Percentiles rank a stretch among this genome's conserved stretches.
phyloP scores from a whole-genome alignment of 139 green algal genomes.

The Asterochloris erici region DNA sequence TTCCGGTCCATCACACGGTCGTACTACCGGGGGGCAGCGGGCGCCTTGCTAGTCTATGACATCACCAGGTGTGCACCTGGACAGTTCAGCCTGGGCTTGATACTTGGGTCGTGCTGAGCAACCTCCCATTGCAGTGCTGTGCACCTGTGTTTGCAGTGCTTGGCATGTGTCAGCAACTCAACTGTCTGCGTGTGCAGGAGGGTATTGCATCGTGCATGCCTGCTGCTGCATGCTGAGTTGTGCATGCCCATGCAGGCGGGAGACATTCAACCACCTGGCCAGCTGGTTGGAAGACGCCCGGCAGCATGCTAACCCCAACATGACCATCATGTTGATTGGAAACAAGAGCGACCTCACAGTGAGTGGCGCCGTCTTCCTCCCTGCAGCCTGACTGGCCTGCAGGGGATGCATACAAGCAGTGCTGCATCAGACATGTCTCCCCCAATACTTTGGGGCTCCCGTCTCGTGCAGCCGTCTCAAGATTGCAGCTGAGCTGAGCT shows the following conservation, averaged over 20 bases:
- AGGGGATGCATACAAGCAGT: no score
- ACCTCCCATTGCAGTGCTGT: not conserved
- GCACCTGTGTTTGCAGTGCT: not conserved
- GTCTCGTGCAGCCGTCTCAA: no score
- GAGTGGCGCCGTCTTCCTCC: conserved; percentile 17
- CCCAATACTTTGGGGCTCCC: no score
- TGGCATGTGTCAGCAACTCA: not conserved
- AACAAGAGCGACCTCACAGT: conserved; percentile 97
- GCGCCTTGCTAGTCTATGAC: conserved; percentile 98
- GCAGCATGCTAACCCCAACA: conserved; percentile 99
- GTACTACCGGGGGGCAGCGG: conserved; percentile 99
- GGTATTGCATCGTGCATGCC: not conserved
- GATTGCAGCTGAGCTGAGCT: not conserved
- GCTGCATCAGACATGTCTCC: no score
- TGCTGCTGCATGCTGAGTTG: not conserved
- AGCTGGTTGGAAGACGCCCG: conserved; percentile 98
- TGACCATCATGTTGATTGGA: conserved; percentile 99
- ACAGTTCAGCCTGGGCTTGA: not conserved
- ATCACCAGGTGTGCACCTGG: conserved; percentile 77
- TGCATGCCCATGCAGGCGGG: conserved; percentile 54
- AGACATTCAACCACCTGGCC: conserved; percentile 97
- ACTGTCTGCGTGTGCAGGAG: not conserved
- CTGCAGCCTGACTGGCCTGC: no score
- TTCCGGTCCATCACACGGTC: conserved; percentile 97
- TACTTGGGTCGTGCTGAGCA: not conserved